phyloP scores from a whole-genome alignment of 768 basidiomycete species.

The Mycena kentingensis region DNA sequence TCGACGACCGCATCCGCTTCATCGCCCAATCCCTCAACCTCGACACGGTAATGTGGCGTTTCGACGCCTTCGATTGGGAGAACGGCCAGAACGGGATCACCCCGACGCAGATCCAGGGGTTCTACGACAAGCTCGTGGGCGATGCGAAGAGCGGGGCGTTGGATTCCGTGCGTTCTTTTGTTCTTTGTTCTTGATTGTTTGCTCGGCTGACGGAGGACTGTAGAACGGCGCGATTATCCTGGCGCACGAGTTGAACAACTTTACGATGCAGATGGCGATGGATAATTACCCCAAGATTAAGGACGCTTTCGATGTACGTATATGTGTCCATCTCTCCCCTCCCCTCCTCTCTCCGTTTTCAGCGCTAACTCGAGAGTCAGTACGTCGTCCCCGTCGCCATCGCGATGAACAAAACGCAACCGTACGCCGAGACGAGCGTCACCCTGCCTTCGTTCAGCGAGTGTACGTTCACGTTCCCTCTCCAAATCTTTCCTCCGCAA shows the following conservation, averaged over 20 bases:
- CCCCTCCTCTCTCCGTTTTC: not conserved
- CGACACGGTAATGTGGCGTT: slow-evolving; percentile 71
- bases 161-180: slow-evolving; percentile 2
- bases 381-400: slow-evolving; percentile 57
- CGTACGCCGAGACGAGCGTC: slow-evolving; percentile 52
- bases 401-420: slow-evolving; percentile 50
- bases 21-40: slow-evolving; percentile 18
- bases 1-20: slow-evolving; percentile 21
- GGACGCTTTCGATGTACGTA: slow-evolving; percentile 46
- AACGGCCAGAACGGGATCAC: slow-evolving; percentile 26
- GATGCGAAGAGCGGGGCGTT: slow-evolving; percentile 4
- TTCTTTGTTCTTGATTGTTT: not conserved
- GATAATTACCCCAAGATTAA: slow-evolving; percentile 50
- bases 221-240: slow-evolving; percentile 22
- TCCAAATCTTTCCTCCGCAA: too few relatives aligned
- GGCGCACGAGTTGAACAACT: slow-evolving; percentile 62
- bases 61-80: slow-evolving; percentile 75
- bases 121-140: slow-evolving; percentile 12
- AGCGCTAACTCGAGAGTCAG: slow-evolving; percentile 14
- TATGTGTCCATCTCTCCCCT: too few relatives aligned
- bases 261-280: slow-evolving; percentile 62
- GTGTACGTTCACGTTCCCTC: slow-evolving; percentile 37
- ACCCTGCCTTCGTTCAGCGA: slow-evolving; percentile 46
- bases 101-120: not conserved
- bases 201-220: not conserved